A percentile compares a stretch with the other conserved stretches of the same genome.
Evolutionary conservation across 192 early-diverging fungal species (phyloP).

Genomic region (Podila verticillata): DNA sequence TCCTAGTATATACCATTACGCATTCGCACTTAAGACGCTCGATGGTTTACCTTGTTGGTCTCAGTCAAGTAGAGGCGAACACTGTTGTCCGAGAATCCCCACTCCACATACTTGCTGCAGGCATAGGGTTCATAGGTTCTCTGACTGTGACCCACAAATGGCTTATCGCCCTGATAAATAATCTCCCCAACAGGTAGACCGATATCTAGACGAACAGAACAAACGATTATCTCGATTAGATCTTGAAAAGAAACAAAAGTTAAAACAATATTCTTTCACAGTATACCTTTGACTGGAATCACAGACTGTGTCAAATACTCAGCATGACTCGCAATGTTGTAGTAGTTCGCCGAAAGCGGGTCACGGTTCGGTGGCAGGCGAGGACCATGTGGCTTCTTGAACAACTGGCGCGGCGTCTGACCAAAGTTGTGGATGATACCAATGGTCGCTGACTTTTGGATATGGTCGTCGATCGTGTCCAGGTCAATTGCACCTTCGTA

Average conservation of each 20-base stretch:
- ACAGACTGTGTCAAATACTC: conserved; percentile 65
- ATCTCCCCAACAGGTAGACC: conserved; percentile 61
- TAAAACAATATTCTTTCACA: not conserved
- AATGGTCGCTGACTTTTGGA: conserved; percentile 89
- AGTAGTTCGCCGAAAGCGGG: conserved; percentile 51
- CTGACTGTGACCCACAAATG: conserved; percentile 52
- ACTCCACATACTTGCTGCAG: conserved; percentile 67
- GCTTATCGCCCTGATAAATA: conserved; percentile 52
- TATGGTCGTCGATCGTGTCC: conserved; percentile 86
- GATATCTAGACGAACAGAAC: conserved; percentile 52
- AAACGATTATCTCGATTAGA: not conserved
- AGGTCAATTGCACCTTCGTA: conserved; percentile 97
- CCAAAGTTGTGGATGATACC: conserved; percentile 98
- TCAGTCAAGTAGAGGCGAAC: conserved; percentile 63
- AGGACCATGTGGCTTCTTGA: conserved; percentile 84
- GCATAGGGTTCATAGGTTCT: conserved; percentile 55
- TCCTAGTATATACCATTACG: not conserved
- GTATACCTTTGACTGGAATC: conserved; percentile 59
- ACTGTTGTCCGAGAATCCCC: conserved; percentile 72
- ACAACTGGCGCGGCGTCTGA: conserved; percentile 92
- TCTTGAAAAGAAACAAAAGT: not conserved
- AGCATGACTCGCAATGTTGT: conserved; percentile 56
- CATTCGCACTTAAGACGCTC: not conserved
- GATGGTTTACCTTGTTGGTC: conserved; percentile 54
- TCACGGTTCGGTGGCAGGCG: conserved; percentile 54